phyloP scores from a whole-genome alignment of 2,329 filamentous ascomycete species.

The Alternaria sp. region DNA sequence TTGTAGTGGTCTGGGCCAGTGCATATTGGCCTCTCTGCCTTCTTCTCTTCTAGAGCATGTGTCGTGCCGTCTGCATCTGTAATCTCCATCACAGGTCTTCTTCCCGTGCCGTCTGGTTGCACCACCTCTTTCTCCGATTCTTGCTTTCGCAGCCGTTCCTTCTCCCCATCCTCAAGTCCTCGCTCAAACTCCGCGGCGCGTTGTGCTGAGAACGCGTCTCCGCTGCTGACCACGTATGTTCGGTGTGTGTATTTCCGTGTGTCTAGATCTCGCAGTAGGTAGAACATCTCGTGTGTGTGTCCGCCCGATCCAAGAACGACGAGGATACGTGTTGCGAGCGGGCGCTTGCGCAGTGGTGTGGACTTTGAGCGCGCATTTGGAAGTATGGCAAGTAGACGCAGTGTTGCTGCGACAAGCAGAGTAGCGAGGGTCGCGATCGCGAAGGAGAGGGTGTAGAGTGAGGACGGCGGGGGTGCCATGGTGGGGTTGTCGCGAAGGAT shows the following conservation, averaged over 20 bases:
- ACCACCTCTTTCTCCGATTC: neutral
- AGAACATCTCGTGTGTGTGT: conserved; percentile 93
- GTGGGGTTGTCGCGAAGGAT: conserved; percentile 4
- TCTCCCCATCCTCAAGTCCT: conserved; percentile 30
- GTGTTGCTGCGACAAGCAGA: conserved; percentile 39
- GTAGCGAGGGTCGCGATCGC: conserved; percentile 43
- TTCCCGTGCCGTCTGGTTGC: neutral
- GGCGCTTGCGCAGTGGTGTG: conserved; percentile 29
- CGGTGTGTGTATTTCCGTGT: conserved; percentile 63
- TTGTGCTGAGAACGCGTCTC: conserved; percentile 73
- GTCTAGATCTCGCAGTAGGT: conserved; percentile 71
- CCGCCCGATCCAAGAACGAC: conserved; percentile 91
- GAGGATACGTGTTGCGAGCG: conserved; percentile 66
- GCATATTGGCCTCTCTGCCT: conserved; percentile 8
- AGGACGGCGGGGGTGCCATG: conserved; percentile 28
- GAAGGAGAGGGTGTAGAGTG: conserved; percentile 36
- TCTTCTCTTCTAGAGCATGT: neutral
- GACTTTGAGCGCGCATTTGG: conserved; percentile 35
- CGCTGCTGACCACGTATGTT: conserved; percentile 81
- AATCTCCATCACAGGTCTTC: neutral
- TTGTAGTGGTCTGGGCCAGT: conserved; percentile 59
- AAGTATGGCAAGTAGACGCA: conserved; percentile 52
- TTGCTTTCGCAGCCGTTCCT: conserved; percentile 3
- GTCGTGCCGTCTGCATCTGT: conserved; percentile 5
- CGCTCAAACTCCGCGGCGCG: conserved; percentile 70